Percentiles rank a stretch among this genome's conserved stretches.
Conservation (phyloP, 306 rosid genomes). For the Pyrus pyrifolia region DNA sequence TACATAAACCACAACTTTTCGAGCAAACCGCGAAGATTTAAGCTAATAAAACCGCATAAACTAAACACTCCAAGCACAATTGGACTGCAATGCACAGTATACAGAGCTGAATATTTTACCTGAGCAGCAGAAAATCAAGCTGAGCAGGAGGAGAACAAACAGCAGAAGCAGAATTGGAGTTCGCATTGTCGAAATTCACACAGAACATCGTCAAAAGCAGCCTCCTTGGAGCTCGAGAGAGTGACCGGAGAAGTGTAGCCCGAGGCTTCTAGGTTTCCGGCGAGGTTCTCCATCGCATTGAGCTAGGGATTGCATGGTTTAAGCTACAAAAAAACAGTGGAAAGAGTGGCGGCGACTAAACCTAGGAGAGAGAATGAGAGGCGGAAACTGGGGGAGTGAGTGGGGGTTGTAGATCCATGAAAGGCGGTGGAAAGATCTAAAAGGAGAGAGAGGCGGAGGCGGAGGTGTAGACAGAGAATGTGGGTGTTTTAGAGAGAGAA, state of each 20-base stretch:
- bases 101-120: constrained; percentile 26
- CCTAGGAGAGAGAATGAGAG: constrained; percentile 49
- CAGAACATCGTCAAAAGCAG: constrained; percentile 34
- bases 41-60: neutral
- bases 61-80: neutral
- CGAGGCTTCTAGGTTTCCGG: constrained; percentile 11
- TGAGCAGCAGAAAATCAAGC: constrained; percentile 41
- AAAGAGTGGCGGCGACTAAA: constrained; percentile 12
- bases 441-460: neutral
- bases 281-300: constrained; percentile 14
- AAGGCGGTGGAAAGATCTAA: constrained; percentile 53
- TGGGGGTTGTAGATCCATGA: constrained; percentile 54
- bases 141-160: constrained; percentile 32
- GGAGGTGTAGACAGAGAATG: constrained; percentile 9
- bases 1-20: neutral
- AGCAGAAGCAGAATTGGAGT: constrained; percentile 24
- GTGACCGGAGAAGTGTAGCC: constrained; percentile 14
- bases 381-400: constrained; percentile 33
- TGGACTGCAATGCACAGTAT: neutral
- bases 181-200: constrained; percentile 50
- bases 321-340: neutral
- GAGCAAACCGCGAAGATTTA: neutral
- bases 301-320: constrained; percentile 32
- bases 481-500: constrained; percentile 6
- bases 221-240: constrained; percentile 18